Percentiles rank a stretch among this genome's conserved stretches.
Conservation (phyloP, 805 yeast genomes). For the Ascoidea rubescens region DNA sequence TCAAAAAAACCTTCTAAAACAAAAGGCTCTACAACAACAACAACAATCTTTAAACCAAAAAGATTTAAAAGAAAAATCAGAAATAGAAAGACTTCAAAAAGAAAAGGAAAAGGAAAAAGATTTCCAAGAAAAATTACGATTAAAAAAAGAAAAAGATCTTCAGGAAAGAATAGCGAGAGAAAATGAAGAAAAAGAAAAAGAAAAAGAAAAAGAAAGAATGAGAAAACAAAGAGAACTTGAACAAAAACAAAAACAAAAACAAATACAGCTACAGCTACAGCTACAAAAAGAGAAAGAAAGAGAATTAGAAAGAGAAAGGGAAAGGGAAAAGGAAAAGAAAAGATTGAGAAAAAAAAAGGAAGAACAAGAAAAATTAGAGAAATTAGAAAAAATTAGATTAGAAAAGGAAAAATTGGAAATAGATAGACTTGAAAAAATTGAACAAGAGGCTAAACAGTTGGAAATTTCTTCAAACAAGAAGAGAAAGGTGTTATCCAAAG, state of each 20-base stretch:
- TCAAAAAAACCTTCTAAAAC: neutral
- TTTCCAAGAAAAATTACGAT: neutral
- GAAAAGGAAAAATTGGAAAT: neutral
- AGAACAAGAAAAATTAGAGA: neutral
- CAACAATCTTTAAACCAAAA: neutral
- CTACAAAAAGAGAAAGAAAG: neutral
- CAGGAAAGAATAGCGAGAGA: neutral
- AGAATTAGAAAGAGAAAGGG: neutral
- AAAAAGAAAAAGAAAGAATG: neutral
- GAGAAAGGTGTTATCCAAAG: neutral
- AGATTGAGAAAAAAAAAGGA: neutral
- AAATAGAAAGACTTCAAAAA: neutral
- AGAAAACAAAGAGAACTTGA: neutral
- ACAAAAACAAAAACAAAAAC: neutral
- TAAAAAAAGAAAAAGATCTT: neutral
- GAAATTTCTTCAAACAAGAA: neutral
- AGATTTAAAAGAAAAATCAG: neutral
- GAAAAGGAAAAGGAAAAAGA: neutral
- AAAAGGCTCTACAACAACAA: neutral
- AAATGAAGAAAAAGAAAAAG: neutral
- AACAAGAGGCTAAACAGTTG: neutral
- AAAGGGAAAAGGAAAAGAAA: neutral
- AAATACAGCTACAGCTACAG: neutral
- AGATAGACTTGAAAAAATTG: neutral
- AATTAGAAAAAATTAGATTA: too few relatives aligned